Evolutionary conservation across 2,329 filamentous ascomycete species (phyloP).

Genomic region (Fusarium udum): DNA sequence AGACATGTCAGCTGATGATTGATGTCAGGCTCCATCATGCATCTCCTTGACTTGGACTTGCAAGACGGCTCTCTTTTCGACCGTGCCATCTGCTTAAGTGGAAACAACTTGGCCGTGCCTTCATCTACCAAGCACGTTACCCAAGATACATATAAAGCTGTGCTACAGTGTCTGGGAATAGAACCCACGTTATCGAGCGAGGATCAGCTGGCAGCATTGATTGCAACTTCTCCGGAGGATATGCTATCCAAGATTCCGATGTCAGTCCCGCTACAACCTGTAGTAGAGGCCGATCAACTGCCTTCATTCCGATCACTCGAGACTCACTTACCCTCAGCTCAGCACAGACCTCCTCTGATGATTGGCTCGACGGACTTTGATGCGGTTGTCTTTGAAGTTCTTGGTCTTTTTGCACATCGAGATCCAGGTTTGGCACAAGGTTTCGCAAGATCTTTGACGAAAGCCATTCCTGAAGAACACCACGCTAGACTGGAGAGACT

Average conservation of each 20-base stretch:
- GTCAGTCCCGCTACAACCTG: background rate
- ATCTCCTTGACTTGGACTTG: background rate
- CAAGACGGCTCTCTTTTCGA: background rate
- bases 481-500: fast-evolving
- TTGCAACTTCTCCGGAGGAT: background rate
- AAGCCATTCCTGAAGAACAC: background rate
- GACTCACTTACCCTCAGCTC: fast-evolving
- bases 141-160: background rate
- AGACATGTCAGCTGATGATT: background rate
- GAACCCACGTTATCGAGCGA: background rate
- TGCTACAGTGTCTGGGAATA: background rate
- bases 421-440: background rate
- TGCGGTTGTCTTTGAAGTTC: background rate
- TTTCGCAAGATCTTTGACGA: fast-evolving
- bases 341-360: background rate
- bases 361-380: background rate
- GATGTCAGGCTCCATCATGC: background rate
- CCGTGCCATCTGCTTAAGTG: background rate
- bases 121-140: background rate
- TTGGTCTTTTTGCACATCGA: background rate
- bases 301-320: background rate
- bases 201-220: background rate
- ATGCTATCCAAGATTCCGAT: background rate
- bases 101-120: background rate
- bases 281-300: background rate